These are phyloP conservation scores for Phylloporus sp. DNA, from an alignment of 1,284 basidiomycete genomes.

Conservation along the genomic window DNA sequence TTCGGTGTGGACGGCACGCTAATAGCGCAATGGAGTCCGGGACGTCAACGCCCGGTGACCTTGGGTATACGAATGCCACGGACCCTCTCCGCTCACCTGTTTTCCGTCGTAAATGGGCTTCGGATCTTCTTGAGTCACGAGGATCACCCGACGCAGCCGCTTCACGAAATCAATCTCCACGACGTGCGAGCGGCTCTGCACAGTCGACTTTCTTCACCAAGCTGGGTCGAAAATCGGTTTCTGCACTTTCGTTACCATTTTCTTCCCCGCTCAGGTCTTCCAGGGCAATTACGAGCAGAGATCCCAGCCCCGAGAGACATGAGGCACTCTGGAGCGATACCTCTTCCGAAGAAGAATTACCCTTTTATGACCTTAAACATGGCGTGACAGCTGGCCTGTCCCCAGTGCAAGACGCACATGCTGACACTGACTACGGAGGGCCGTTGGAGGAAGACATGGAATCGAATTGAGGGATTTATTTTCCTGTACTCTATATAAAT, in stretches of 20 bases:
- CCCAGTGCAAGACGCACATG: slow-evolving; percentile 12
- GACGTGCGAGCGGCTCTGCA: slow-evolving; percentile 21
- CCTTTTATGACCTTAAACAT: slow-evolving; percentile 37
- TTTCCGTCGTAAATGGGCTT: slow-evolving; percentile 56
- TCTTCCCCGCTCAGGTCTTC: slow-evolving; percentile 44
- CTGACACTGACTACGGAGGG: slow-evolving; percentile 31
- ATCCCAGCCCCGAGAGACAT: slow-evolving; percentile 39
- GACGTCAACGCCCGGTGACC: slow-evolving; percentile 34
- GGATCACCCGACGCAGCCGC: slow-evolving; percentile 26
- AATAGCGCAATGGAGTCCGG: slow-evolving; percentile 36
- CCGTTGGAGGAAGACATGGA: slow-evolving; percentile 29
- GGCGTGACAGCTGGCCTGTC: slow-evolving; percentile 30
- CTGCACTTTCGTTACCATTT: slow-evolving; percentile 56
- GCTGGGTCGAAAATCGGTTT: slow-evolving; percentile 60
- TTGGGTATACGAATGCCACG: slow-evolving; percentile 34
- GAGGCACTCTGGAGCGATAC: slow-evolving; percentile 69
- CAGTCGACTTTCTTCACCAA: slow-evolving; percentile 31
- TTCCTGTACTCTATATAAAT: too few species aligned
- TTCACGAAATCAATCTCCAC: slow-evolving; percentile 21
- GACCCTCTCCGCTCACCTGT: slow-evolving; percentile 51
- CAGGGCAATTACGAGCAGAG: slow-evolving; percentile 34
- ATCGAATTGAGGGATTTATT: slow-evolving; percentile 20
- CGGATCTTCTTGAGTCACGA: slow-evolving; percentile 48
- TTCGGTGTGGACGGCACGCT: slow-evolving; percentile 43
- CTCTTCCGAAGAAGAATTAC: slow-evolving; percentile 64